Conservation (phyloP, 345 rosid genomes). For the Brassica juncea region DNA sequence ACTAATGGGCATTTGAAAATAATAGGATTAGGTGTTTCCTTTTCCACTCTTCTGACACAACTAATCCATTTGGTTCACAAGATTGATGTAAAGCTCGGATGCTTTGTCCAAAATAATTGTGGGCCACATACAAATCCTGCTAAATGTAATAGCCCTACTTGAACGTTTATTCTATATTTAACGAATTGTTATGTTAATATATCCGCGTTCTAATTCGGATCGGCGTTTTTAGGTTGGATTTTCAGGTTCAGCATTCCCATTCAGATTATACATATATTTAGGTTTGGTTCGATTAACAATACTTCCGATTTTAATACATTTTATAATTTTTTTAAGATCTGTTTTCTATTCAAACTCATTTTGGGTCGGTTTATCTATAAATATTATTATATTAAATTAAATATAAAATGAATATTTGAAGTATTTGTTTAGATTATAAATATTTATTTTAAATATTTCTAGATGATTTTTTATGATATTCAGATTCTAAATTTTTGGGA, state of each 20-base stretch:
- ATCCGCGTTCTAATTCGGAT: not conserved
- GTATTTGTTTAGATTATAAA: too few relatives aligned
- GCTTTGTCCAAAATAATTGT: not conserved
- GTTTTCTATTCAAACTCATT: not conserved
- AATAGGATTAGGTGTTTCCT: not conserved
- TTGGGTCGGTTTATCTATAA: not conserved
- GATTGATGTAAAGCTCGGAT: not conserved
- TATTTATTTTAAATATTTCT: too few relatives aligned
- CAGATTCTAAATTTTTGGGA: too few relatives aligned
- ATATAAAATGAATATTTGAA: not conserved
- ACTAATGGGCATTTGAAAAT: not conserved
- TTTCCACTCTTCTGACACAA: not conserved
- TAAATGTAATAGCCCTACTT: not conserved
- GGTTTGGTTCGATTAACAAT: not conserved
- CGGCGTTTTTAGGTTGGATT: not conserved
- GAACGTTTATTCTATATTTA: not conserved
- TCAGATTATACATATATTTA: not conserved
- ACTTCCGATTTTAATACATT: not conserved
- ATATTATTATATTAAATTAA: too few relatives aligned
- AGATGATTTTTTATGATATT: too few relatives aligned
- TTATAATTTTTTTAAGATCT: not conserved
- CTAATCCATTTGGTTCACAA: not conserved
- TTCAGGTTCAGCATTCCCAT: not conserved
- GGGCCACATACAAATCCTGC: not conserved
- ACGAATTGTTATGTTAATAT: not conserved